A percentile compares a stretch with the other conserved stretches of the same genome.
These are phyloP conservation scores for Ambrosiella xylebori DNA, from an alignment of 2,329 filamentous ascomycete species.

Conservation along the genomic window DNA sequence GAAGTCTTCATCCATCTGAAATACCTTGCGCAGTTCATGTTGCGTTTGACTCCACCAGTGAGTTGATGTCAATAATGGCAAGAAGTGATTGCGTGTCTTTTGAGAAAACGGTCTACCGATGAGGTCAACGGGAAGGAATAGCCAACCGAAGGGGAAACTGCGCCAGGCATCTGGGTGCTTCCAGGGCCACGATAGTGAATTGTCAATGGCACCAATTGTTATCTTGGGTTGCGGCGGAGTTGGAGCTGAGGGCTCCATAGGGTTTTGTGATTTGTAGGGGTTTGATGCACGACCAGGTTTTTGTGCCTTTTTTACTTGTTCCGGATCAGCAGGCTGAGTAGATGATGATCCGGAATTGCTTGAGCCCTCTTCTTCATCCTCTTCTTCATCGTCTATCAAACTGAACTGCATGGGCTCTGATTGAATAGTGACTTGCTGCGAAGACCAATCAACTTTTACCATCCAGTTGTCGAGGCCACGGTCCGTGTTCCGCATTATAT, in stretches of 20 bases:
- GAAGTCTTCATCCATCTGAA: constrained; percentile 86
- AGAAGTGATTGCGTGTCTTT: constrained; percentile 81
- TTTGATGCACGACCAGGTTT: constrained; percentile 29
- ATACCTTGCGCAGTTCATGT: constrained; percentile 66
- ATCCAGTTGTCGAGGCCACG: constrained; percentile 97
- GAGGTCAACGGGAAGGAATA: constrained; percentile 88
- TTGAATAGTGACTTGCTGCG: constrained; percentile 66
- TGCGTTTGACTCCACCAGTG: constrained; percentile 96
- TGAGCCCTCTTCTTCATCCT: constrained; percentile 28
- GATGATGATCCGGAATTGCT: background rate
- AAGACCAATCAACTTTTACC: constrained; percentile 85
- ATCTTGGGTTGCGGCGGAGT: constrained; percentile 37
- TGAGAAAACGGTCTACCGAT: constrained; percentile 94
- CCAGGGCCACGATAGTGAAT: constrained; percentile 97
- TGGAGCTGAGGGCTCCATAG: constrained; percentile 56
- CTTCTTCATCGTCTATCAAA: constrained; percentile 32
- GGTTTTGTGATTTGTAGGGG: constrained; percentile 63
- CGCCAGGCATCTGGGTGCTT: constrained; percentile 87
- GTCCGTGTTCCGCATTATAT: constrained; percentile 98
- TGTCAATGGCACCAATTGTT: constrained; percentile 84
- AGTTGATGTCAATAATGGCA: constrained; percentile 87
- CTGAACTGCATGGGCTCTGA: constrained; percentile 61
- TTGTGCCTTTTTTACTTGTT: constrained; percentile 25
- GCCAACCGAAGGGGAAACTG: constrained; percentile 95
- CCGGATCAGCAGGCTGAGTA: constrained; percentile 36